Percentiles rank a stretch among this genome's conserved stretches.
Conservation (phyloP, 371 early-diverging fungal genomes). For the Blastocladiella emersonii region DNA sequence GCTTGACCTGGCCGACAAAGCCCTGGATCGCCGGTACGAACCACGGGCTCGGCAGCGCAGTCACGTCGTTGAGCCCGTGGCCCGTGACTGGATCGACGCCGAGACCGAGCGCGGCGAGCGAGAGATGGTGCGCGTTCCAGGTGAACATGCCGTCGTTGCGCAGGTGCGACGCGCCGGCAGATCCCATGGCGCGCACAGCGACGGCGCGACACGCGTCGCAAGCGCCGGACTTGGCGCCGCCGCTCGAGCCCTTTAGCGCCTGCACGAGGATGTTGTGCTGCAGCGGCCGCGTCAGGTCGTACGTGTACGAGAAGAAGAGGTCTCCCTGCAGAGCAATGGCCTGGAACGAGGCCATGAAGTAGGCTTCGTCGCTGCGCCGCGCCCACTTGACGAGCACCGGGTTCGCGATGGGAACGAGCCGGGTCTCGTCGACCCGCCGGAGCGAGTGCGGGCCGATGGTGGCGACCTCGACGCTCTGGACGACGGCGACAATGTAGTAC, state of each 20-base stretch:
- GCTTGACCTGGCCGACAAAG: constrained; percentile 74
- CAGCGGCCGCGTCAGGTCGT: constrained; percentile 79
- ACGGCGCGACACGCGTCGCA: background rate
- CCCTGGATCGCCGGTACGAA: constrained; percentile 85
- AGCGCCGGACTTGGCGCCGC: background rate
- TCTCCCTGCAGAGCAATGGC: constrained; percentile 60
- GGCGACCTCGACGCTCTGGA: constrained; percentile 73
- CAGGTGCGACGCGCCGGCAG: background rate
- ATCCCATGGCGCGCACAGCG: background rate
- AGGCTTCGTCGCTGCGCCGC: constrained; percentile 60
- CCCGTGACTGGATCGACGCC: background rate
- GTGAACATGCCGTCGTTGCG: constrained; percentile 74
- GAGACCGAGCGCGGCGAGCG: background rate
- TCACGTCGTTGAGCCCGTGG: background rate
- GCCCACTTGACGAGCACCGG: constrained; percentile 42
- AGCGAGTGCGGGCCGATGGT: constrained; percentile 87
- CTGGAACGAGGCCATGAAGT: constrained; percentile 43
- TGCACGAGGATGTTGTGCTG: constrained; percentile 67
- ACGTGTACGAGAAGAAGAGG: constrained; percentile 86
- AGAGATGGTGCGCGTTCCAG: constrained; percentile 24
- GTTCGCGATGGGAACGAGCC: constrained; percentile 52
- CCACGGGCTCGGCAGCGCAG: no score
- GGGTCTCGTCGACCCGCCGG: constrained; percentile 85
- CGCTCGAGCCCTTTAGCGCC: constrained; percentile 11
- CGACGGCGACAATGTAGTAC: constrained; percentile 82